phyloP scores from a whole-genome alignment of 257 asterid species.

The Solanum dulcamara region DNA sequence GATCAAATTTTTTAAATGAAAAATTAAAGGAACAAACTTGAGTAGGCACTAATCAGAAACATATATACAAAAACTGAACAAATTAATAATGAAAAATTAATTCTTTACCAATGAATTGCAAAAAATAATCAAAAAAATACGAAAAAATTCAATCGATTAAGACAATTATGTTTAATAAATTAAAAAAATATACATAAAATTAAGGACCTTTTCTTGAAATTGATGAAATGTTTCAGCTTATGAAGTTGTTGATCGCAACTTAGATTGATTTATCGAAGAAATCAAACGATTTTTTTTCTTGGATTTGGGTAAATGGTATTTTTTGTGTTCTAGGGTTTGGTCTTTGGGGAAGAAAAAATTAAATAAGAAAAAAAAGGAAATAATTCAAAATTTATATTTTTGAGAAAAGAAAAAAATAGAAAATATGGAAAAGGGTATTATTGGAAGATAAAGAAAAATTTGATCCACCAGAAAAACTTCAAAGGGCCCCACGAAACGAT shows the following conservation, averaged over 20 bases:
- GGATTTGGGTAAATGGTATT: neutral
- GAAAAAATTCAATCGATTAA: neutral
- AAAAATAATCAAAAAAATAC: neutral
- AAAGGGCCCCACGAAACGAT: neutral
- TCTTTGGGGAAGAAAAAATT: constrained; percentile 1
- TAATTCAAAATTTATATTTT: neutral
- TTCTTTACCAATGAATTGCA: neutral
- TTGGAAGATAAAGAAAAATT: neutral
- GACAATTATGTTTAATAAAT: neutral
- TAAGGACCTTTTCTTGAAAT: constrained; percentile 5
- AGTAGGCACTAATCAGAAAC: neutral
- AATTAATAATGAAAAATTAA: neutral
- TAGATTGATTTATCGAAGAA: neutral
- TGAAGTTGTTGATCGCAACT: constrained; percentile 2
- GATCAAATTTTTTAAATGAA: neutral
- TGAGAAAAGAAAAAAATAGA: neutral
- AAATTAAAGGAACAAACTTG: neutral
- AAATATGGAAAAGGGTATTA: neutral
- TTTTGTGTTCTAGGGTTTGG: constrained; percentile 14
- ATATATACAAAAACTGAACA: neutral
- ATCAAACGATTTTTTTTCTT: neutral
- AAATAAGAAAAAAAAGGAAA: neutral
- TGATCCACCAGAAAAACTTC: constrained; percentile 1
- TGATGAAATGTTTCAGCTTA: neutral
- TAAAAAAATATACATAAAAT: neutral